Conservation (phyloP, 768 basidiomycete species). For the Phallus indusiatus region DNA sequence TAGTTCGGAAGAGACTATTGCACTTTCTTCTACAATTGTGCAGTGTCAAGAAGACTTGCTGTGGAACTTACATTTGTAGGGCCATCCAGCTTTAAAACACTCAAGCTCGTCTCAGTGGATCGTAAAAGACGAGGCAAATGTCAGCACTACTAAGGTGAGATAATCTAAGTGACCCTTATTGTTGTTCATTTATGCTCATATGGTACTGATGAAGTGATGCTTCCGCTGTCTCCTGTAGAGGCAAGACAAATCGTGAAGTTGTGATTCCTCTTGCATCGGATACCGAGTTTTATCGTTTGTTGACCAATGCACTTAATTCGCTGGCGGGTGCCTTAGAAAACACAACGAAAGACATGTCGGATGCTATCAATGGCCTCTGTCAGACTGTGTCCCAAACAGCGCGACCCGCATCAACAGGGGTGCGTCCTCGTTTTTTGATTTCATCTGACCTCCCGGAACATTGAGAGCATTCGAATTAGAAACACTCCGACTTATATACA, state of each 20-base stretch:
- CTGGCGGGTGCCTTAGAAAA: background rate
- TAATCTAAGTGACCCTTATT: background rate
- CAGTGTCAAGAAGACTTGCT: constrained; percentile 1
- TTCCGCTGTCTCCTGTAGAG: background rate
- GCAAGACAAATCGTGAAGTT: constrained; percentile 34
- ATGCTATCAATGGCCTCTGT: constrained; percentile 39
- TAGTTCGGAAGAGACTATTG: background rate
- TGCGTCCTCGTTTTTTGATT: constrained; percentile 20
- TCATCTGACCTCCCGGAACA: background rate
- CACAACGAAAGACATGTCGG: constrained; percentile 31
- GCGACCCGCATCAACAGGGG: constrained; percentile 14
- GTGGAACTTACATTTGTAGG: constrained; percentile 4
- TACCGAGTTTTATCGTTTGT: constrained; percentile 66
- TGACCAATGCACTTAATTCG: constrained; percentile 34
- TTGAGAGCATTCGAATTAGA: background rate
- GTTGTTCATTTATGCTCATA: background rate
- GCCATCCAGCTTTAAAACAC: background rate
- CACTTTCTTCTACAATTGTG: background rate
- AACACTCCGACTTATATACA: constrained; percentile 59
- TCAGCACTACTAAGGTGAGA: background rate
- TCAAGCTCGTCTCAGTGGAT: constrained; percentile 1
- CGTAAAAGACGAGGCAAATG: background rate
- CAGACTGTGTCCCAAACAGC: constrained; percentile 23
- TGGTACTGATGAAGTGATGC: background rate
- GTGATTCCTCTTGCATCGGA: constrained; percentile 78